Evolutionary conservation across 257 asterid genomes (phyloP), one percentile per base, ranked within the genome.

Genomic region (Solanum pimpinellifolium): DNA sequence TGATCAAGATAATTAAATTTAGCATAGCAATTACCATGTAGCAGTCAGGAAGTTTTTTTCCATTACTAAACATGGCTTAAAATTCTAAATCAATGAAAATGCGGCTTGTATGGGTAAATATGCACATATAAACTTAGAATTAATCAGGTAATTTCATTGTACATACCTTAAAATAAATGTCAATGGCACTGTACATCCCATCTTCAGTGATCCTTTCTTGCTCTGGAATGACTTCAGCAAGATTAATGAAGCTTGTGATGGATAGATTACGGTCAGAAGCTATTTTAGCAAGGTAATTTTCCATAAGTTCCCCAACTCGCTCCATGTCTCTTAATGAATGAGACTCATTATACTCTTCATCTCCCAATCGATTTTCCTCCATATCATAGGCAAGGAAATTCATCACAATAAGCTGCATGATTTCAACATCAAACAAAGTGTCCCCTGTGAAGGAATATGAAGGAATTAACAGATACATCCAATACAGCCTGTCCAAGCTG

Each of bases 131-230:
- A 29, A 29, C n/a, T 16, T 47, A 80, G 62, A 80, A 49, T 5
- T 80, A 49, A 80, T 80, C 80, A 65, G 41, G 60, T 23, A 35
- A 21, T 42, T 65, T 37, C 59, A 41, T 39, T 1, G 85, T 4
- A 60, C 88, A 68, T 60, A 96, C 99, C 98, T 96, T 96, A 89
- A 96, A 88, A 92, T 92, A 95, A 86, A 96, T 96, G 89, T 96
- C 99, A 49, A 93, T 93, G 83, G 98, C 94, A 59, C 98, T 90
- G 85, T 96, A 96, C 92, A 94, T 94, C 33, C 98, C 98, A 75
- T 96, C 99, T 73, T 96, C 97, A 1, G 96, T 94, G 56, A 88
- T 46, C 74, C 95, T 91, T 3, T 95, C 88, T 72, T 90, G 95
- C 35, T 94, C 98, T 1, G 98, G 98, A 41, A 94, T 88, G 25